Percentiles rank a stretch among this genome's conserved stretches.
These are phyloP conservation scores for Magnaporthiopsis poae DNA, from an alignment of 2,329 filamentous ascomycete species.

Conservation along the genomic window DNA sequence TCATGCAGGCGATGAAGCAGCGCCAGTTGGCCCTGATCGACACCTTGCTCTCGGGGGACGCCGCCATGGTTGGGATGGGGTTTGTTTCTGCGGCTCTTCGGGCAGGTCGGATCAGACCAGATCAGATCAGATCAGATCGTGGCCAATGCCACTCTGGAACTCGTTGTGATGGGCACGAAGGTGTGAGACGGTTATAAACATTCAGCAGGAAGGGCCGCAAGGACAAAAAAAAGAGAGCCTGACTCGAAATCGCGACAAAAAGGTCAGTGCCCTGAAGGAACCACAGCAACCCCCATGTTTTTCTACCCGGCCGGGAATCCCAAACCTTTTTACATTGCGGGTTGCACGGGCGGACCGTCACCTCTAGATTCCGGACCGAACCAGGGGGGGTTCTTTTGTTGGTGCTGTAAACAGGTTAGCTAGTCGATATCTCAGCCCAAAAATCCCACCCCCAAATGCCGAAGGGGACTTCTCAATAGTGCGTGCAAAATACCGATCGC, in stretches of 20 bases:
- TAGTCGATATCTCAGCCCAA: background rate
- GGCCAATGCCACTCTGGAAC: too few relatives aligned
- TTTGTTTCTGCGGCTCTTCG: background rate
- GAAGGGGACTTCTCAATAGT: background rate
- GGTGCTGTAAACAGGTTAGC: background rate
- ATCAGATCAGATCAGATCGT: too few relatives aligned
- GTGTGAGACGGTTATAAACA: too few relatives aligned
- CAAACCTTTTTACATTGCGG: background rate
- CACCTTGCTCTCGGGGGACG: slow-evolving; percentile 1
- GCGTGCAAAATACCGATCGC: background rate
- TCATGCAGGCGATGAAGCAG: slow-evolving; percentile 13
- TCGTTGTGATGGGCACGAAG: background rate
- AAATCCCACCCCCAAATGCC: background rate
- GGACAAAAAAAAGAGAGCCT: too few relatives aligned
- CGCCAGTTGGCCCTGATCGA: slow-evolving; percentile 8
- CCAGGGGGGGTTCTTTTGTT: background rate
- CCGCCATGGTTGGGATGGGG: background rate
- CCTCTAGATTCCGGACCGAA: background rate
- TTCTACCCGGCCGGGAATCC: background rate
- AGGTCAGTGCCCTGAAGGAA: too few relatives aligned
- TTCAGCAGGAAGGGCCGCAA: too few relatives aligned
- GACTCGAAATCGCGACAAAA: too few relatives aligned
- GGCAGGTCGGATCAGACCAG: too few relatives aligned
- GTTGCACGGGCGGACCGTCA: background rate
- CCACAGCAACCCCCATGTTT: too few relatives aligned